Evolutionary conservation across 2,329 filamentous ascomycete species (phyloP), one percentile per base, ranked within the genome.

Genomic region (Colletotrichum tropicale): DNA sequence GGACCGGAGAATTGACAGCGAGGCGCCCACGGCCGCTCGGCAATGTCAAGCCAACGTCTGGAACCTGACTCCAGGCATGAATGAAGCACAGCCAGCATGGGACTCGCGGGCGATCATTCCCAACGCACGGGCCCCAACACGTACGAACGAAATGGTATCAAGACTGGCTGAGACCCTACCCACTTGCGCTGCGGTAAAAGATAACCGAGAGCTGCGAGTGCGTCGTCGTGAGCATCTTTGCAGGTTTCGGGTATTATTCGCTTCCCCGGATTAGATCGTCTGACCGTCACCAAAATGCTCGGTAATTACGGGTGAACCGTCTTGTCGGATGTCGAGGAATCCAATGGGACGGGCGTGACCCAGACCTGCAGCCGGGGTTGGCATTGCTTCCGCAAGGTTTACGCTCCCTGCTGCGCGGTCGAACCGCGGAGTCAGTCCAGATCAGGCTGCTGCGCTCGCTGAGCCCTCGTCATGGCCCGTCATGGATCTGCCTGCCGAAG

Each of bases 231-330:
- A 38, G 34, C 61, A n/a, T 34, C 52, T 61, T 67, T 72, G 62
- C 62, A 67, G n/a, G 72, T 58, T 62, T 72, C 69, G 72, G 69
- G 55, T 62, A 30, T 52, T 56, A n/a, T 72, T 30, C 30, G 36
- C 70, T 32, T 36, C 58, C 68, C 72, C 52, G 36, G 69, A 75
- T 43, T 56, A 32, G 32, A 66, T 75, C 55, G 56, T 75, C 72
- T 61, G 38, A 75, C 72, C 52, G 62, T 66, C 36, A 38, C 34
- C 38, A 67, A n/a, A 56, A 62, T 71, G 55, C 69, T 67, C 62
- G 69, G 62, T 62, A 62, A 58, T 67, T 62, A 60, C 32, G 70
- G 43, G 64, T 61, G 64, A 75, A 75, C 64, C 70, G 13, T 68
- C 43, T 43, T 73, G 70, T 73, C 73, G 64, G 62, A 68, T 73